Evolutionary conservation across 2,329 filamentous ascomycete species (phyloP).

Genomic region (Penicillium sp.): DNA sequence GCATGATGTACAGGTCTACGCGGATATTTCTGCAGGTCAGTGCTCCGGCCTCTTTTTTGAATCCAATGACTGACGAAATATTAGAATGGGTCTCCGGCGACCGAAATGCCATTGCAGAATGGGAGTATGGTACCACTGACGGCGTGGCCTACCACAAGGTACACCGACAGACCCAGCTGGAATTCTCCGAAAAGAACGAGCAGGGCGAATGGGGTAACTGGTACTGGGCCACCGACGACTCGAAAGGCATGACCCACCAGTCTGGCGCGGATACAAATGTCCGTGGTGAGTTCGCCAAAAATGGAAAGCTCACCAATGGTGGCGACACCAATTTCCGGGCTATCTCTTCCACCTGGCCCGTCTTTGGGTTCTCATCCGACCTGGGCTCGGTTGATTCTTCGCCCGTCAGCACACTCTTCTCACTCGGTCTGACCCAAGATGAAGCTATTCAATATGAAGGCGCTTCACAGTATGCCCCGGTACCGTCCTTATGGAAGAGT

Average conservation of each 20-base stretch:
- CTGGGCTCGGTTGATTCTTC: slow-evolving; percentile 46
- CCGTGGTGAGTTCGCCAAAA: slow-evolving; percentile 45
- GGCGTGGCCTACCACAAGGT: slow-evolving; percentile 62
- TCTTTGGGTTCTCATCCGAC: slow-evolving; percentile 54
- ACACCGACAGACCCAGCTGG: slow-evolving; percentile 47
- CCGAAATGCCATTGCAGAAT: slow-evolving; percentile 54
- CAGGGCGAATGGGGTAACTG: slow-evolving; percentile 55
- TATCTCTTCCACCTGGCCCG: slow-evolving; percentile 51
- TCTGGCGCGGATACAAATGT: slow-evolving; percentile 49
- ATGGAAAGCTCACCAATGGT: slow-evolving; percentile 46
- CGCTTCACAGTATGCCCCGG: slow-evolving; percentile 34
- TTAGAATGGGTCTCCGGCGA: slow-evolving; percentile 72
- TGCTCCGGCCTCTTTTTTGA: not conserved
- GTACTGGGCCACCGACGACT: slow-evolving; percentile 52
- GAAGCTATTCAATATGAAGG: slow-evolving; percentile 52
- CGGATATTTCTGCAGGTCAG: slow-evolving; percentile 68
- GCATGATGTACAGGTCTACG: slow-evolving; percentile 68
- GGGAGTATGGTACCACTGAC: slow-evolving; percentile 56
- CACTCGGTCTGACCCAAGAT: slow-evolving; percentile 51
- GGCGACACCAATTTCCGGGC: slow-evolving; percentile 52
- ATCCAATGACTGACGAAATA: slow-evolving; percentile 9
- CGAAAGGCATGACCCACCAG: slow-evolving; percentile 44
- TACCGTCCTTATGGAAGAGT: slow-evolving; percentile 51
- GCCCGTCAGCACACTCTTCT: slow-evolving; percentile 46
- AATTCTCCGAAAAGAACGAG: slow-evolving; percentile 49